Base-by-base conservation (phyloP, 164 flowering plant genomes). In the Tinospora cordifolia region DNA sequence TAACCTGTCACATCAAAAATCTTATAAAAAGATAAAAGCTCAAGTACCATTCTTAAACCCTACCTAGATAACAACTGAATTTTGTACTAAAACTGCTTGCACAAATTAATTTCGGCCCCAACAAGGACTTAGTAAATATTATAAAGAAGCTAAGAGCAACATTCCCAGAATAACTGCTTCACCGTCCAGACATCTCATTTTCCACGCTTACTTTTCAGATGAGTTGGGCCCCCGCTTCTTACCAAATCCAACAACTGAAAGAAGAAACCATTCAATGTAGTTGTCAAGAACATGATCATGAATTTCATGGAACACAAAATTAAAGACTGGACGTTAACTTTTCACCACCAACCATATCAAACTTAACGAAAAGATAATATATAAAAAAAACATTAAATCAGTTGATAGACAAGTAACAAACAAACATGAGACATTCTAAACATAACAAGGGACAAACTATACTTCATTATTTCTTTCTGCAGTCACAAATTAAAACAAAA, bases 181-280 rank as follows among this genome's bases (percentile, higher is more conserved):
- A 47, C 17, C 54, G 17, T 10, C 54, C 19, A 0, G 54, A 47
- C 3, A 15, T 47, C 19, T 10, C 14, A 12, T 19, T 0, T 4
- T 47, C 17, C 58, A 4, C 3, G 38, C 22, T 67, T 81, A 90
- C 85, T 90, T 90, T 88, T 88, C 96, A 0, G 96, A 90, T 0
- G 96, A 90, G 88, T 90, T 90, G 30, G 96, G 96, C 46, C 96
- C 96, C 57, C 92, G 84, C 87, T 90, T 90, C 90, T 90, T 90
- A n/a, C 96, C 96, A n/a, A 90, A 90, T 13, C 93, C 96, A 78
- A 90, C 91, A 69, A 90, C 96, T 90, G 81, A 75, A 82, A 72
- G 34, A 4, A 68, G 46, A 11, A 12, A 65, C 65, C 26, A 47
- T 47, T 13, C 14, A 47, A 12, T 12, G 54, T 19, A 30, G 14